Evolutionary conservation across 2,329 filamentous ascomycete genomes (phyloP).

Genomic region (Periconia sp.): DNA sequence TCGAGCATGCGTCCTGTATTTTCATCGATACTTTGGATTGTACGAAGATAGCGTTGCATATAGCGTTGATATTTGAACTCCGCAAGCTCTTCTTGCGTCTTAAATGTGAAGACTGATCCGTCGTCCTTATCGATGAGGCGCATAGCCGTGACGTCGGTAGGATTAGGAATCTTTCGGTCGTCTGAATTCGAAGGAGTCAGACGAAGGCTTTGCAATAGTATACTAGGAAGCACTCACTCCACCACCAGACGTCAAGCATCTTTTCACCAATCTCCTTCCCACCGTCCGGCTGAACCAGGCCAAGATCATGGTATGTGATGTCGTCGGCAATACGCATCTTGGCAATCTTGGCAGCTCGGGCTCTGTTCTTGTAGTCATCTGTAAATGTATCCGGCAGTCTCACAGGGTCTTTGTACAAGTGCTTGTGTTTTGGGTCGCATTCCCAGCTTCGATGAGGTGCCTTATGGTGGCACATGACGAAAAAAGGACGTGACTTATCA

Average conservation of each 20-base stretch:
- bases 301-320: slow-evolving; percentile 57
- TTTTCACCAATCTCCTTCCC: slow-evolving; percentile 48
- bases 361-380: slow-evolving; percentile 62
- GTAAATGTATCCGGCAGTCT: slow-evolving; percentile 58
- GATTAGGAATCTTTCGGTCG: slow-evolving; percentile 50
- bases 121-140: slow-evolving; percentile 55
- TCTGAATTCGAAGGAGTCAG: slow-evolving; percentile 7
- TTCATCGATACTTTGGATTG: slow-evolving; percentile 60
- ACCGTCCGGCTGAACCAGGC: slow-evolving; percentile 60
- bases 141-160: slow-evolving; percentile 36
- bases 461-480: slow-evolving; percentile 64
- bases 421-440: slow-evolving; percentile 56
- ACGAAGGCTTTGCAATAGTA: no score
- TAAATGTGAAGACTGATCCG: slow-evolving; percentile 56
- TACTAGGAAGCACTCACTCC: slow-evolving; percentile 6
- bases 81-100: slow-evolving; percentile 49
- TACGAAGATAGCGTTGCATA: slow-evolving; percentile 53
- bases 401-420: slow-evolving; percentile 56
- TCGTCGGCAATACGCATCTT: slow-evolving; percentile 61
- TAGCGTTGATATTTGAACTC: slow-evolving; percentile 65
- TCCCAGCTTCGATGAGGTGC: slow-evolving; percentile 62
- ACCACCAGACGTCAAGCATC: slow-evolving; percentile 16
- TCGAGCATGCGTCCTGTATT: slow-evolving; percentile 59
- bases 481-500: slow-evolving; percentile 52
- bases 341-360: slow-evolving; percentile 55